phyloP scores from a whole-genome alignment of 208 protist species.

The Acanthamoeba sp. region DNA sequence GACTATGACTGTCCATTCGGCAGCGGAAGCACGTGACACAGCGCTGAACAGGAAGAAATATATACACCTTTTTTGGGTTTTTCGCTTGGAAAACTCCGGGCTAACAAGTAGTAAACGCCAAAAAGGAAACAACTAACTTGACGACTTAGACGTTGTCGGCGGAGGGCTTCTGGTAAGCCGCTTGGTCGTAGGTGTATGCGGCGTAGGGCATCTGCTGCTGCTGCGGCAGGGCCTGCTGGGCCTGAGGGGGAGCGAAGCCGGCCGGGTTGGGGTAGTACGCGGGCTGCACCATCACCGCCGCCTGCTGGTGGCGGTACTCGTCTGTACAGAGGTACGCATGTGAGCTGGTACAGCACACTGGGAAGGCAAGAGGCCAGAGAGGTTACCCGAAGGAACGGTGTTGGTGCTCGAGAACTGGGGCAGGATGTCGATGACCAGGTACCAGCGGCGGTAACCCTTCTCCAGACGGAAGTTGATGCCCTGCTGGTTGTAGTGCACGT shows the following conservation, averaged over 20 bases:
- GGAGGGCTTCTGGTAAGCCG: constrained; percentile 11
- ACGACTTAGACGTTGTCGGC: not conserved
- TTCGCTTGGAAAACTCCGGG: too few relatives aligned
- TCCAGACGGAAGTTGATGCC: constrained; percentile 17
- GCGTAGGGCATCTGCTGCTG: not conserved
- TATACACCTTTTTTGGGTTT: too few relatives aligned
- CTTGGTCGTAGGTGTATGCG: constrained; percentile 6
- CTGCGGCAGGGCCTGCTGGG: not conserved
- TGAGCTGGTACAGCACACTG: not conserved
- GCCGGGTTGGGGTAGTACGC: not conserved
- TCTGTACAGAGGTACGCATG: not conserved
- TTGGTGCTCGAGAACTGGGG: not conserved
- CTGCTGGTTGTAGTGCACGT: not conserved
- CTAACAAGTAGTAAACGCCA: too few relatives aligned
- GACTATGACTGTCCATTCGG: too few relatives aligned
- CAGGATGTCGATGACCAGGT: constrained; percentile 11
- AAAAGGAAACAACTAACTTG: too few relatives aligned
- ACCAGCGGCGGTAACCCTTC: not conserved
- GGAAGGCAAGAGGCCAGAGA: not conserved
- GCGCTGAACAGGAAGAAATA: too few relatives aligned
- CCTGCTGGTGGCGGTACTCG: not conserved
- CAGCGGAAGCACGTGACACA: too few relatives aligned
- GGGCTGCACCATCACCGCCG: not conserved
- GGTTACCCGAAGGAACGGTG: too few relatives aligned
- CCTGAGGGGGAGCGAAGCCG: not conserved